Conservation (phyloP, 495 filamentous ascomycete genomes). For the Aspergillus asperescens region DNA sequence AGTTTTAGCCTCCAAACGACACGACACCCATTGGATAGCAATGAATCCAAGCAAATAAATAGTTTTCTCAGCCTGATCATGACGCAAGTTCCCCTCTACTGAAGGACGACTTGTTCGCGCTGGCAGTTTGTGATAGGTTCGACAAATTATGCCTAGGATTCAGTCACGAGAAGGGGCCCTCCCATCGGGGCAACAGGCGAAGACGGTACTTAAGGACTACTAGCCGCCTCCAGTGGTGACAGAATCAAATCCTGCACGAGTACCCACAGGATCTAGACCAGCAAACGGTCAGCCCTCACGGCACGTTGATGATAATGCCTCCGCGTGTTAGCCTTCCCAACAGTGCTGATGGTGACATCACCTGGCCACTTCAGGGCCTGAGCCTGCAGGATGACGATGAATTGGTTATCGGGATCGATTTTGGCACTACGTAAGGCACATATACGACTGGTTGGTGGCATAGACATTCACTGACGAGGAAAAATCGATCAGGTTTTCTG, state of each 20-base stretch:
- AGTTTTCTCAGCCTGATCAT: no score
- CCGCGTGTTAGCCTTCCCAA: background rate
- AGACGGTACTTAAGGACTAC: background rate
- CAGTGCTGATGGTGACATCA: background rate
- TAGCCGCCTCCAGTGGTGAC: background rate
- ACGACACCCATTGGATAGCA: background rate
- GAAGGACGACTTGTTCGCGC: background rate
- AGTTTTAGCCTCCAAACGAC: background rate
- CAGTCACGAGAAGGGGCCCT: background rate
- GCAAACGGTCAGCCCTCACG: background rate
- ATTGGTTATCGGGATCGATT: slow-evolving; percentile 6
- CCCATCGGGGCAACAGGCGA: background rate
- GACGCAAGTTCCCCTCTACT: background rate
- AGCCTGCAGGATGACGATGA: background rate
- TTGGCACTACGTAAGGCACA: background rate
- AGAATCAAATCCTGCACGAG: background rate
- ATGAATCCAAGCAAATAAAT: no score
- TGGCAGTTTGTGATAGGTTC: background rate
- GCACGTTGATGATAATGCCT: background rate
- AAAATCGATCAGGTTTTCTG: background rate
- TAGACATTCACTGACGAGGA: background rate
- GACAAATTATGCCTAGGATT: background rate
- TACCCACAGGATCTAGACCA: background rate
- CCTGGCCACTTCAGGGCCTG: background rate
- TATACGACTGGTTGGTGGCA: no score